These are phyloP conservation scores for Tylopilus rubrobrunneus DNA, from an alignment of 768 basidiomycete species.

Conservation along the genomic window DNA sequence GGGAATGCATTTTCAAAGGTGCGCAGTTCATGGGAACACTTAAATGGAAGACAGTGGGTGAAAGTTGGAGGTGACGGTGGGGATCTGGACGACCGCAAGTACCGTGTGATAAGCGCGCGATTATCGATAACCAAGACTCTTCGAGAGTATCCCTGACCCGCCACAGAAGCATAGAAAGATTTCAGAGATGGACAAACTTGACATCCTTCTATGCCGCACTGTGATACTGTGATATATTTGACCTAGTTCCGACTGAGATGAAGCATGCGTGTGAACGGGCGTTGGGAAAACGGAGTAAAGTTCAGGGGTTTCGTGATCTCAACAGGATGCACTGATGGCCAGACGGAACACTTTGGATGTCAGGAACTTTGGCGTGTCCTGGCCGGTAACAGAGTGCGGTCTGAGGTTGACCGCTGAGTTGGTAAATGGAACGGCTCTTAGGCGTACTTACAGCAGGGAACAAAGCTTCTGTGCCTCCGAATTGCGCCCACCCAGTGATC, in stretches of 20 bases:
- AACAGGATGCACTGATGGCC: background rate
- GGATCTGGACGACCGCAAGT: slow-evolving; percentile 2
- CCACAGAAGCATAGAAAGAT: slow-evolving; percentile 27
- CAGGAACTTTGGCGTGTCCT: background rate
- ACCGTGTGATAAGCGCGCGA: slow-evolving; percentile 20
- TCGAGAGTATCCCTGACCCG: slow-evolving; percentile 18
- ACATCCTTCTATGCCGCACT: slow-evolving; percentile 16
- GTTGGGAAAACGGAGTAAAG: slow-evolving; percentile 11
- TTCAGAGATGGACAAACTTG: slow-evolving; percentile 19
- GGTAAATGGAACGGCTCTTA: background rate
- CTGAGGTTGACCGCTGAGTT: background rate
- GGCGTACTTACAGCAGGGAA: background rate
- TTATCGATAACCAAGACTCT: slow-evolving; percentile 22
- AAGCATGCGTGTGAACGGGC: slow-evolving; percentile 16
- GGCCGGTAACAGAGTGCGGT: background rate
- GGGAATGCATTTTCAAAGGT: background rate
- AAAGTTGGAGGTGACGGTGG: background rate
- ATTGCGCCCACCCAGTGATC: background rate
- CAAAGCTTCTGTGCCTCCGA: slow-evolving; percentile 4
- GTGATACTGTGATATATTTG: slow-evolving; percentile 18
- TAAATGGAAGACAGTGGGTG: background rate
- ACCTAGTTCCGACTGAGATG: slow-evolving; percentile 9
- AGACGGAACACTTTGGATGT: background rate
- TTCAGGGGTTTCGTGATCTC: slow-evolving; percentile 16
- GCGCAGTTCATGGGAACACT: background rate